Evolutionary conservation across 2,329 filamentous ascomycete genomes (phyloP).

Genomic region (Paraphoma chrysanthemicola): DNA sequence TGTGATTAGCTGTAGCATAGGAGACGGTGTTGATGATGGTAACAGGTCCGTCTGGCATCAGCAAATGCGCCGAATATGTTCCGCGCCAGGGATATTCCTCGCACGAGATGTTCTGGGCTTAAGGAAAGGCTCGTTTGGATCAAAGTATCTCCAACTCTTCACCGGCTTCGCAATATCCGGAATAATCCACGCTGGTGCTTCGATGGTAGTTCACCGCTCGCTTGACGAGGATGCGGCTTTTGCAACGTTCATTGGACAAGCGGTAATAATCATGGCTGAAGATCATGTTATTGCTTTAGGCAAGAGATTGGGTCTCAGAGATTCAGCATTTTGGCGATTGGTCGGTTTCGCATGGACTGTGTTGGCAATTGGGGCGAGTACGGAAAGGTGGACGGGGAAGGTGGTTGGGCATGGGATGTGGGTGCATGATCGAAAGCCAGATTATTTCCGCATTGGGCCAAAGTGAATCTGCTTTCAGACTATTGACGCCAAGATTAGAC

Average conservation of each 20-base stretch:
- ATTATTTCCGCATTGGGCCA: constrained; percentile 32
- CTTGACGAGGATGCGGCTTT: constrained; percentile 24
- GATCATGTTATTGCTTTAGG: constrained; percentile 37
- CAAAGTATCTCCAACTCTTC: constrained; percentile 40
- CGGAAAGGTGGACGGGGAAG: constrained; percentile 9
- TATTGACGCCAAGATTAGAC: too few relatives aligned
- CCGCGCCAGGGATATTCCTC: constrained; percentile 19
- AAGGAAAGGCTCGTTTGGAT: constrained; percentile 32
- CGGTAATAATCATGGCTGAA: constrained; percentile 35
- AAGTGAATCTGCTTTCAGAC: background rate
- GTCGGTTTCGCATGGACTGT: constrained; percentile 32
- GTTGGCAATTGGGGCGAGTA: constrained; percentile 22
- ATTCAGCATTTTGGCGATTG: constrained; percentile 20
- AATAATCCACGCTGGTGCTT: constrained; percentile 19
- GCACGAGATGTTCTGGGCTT: constrained; percentile 26
- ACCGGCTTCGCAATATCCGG: constrained; percentile 28
- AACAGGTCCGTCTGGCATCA: constrained; percentile 35
- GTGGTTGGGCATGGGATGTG: constrained; percentile 23
- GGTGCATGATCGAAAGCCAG: constrained; percentile 22
- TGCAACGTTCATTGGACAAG: constrained; percentile 30
- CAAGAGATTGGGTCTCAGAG: constrained; percentile 20
- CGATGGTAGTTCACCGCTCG: constrained; percentile 21
- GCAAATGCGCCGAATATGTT: constrained; percentile 27
- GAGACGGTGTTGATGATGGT: background rate
- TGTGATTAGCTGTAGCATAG: background rate